A percentile compares a stretch with the other conserved stretches of the same genome.
phyloP scores from a whole-genome alignment of 208 protist species.

The Leishmania tarentolae region DNA sequence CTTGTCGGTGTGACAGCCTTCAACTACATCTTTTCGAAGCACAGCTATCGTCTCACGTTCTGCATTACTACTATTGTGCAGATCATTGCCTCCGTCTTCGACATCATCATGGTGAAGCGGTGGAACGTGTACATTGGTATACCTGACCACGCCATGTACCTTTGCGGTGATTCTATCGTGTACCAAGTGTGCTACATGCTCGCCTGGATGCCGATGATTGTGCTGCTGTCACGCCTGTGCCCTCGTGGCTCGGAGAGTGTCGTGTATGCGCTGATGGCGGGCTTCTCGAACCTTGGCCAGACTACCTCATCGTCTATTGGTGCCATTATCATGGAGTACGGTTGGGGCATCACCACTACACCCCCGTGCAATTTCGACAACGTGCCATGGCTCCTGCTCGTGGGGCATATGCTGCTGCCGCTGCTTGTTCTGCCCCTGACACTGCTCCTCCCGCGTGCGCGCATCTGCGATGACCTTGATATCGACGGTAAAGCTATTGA shows the following conservation, averaged over 20 bases:
- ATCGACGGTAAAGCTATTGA: conserved; percentile 33
- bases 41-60: conserved; percentile 57
- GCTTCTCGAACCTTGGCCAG: conserved; percentile 78
- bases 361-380: conserved; percentile 74
- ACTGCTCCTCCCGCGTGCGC: conserved; percentile 61
- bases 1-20: conserved; percentile 57
- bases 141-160: conserved; percentile 72
- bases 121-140: conserved; percentile 66
- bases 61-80: conserved; percentile 49
- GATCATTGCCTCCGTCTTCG: conserved; percentile 57
- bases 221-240: conserved; percentile 83
- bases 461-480: conserved; percentile 65
- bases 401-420: conserved; percentile 59
- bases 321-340: conserved; percentile 60
- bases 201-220: conserved; percentile 67
- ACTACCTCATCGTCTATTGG: conserved; percentile 43
- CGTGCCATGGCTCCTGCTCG: conserved; percentile 56
- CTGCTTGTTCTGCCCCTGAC: conserved; percentile 57
- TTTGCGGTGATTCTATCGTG: conserved; percentile 67
- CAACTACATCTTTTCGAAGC: conserved; percentile 55
- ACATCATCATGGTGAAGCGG: conserved; percentile 76
- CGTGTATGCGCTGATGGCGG: conserved; percentile 83
- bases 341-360: conserved; percentile 41
- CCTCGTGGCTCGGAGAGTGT: conserved; percentile 78
- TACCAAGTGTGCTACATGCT: conserved; percentile 69